These are phyloP conservation scores for Aechmea fasciata DNA, from an alignment of 176 grass and related monocot species.

Conservation along the genomic window DNA sequence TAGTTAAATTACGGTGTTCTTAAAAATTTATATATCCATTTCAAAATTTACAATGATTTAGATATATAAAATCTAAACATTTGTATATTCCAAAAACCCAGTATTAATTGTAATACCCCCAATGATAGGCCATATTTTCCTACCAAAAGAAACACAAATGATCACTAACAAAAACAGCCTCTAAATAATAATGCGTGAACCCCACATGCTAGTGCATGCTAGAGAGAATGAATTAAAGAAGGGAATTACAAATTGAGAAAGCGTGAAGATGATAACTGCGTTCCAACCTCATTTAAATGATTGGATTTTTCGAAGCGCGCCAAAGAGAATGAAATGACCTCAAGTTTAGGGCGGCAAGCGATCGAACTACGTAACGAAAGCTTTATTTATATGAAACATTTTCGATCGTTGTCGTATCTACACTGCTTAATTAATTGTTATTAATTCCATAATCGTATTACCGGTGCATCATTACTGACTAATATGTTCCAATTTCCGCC, in stretches of 20 bases:
- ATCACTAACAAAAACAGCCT: no score
- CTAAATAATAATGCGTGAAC: background rate
- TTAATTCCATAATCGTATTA: background rate
- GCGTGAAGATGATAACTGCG: background rate
- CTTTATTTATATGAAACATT: background rate
- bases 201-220: no score
- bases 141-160: no score
- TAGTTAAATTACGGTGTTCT: no score
- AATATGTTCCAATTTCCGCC: background rate
- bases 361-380: background rate
- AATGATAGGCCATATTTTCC: no score
- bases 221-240: background rate
- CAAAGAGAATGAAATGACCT: background rate
- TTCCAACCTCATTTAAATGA: background rate
- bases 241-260: no score
- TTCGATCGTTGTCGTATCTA: background rate
- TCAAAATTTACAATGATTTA: no score
- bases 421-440: background rate
- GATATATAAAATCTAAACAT: no score
- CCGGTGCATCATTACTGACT: no score
- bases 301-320: background rate
- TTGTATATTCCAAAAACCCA: no score
- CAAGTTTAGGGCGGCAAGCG: constrained; percentile 3
- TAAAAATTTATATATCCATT: no score
- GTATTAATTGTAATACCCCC: no score